Conservation (phyloP, 176 grass and related monocot species). For the Neostapfia colusana region DNA sequence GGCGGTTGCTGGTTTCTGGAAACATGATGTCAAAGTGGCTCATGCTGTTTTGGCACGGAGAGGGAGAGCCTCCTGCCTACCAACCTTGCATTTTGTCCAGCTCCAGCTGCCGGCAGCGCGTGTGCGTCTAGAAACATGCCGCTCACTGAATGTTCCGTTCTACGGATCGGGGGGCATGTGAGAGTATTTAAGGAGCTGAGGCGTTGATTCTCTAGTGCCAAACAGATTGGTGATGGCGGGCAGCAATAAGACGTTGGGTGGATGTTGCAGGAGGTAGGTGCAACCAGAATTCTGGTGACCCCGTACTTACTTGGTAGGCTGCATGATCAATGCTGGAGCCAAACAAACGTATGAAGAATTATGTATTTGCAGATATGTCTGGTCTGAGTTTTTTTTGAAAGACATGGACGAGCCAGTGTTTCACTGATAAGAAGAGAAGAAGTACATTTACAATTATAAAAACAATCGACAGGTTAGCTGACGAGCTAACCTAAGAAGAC, state of each 20-base stretch:
- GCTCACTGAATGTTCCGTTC: too few species aligned
- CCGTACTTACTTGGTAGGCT: not conserved
- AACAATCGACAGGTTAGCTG: too few species aligned
- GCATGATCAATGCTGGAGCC: not conserved
- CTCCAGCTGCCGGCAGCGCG: not conserved
- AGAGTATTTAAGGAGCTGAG: too few species aligned
- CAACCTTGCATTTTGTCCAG: constrained; percentile 1
- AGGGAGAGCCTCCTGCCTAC: not conserved
- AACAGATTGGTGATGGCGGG: not conserved
- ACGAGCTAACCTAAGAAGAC: too few species aligned
- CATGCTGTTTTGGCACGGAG: not conserved
- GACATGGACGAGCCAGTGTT: too few species aligned
- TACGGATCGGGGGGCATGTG: too few species aligned
- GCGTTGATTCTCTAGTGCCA: constrained; percentile 5
- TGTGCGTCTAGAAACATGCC: constrained; percentile 9
- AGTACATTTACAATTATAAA: too few species aligned
- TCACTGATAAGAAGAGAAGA: too few species aligned
- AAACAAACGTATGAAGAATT: not conserved
- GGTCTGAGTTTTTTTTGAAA: not conserved
- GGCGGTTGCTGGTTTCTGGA: not conserved
- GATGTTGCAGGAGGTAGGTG: constrained; percentile 11
- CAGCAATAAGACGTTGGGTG: constrained; percentile 2
- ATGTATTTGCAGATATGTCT: not conserved
- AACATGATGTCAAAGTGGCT: not conserved
- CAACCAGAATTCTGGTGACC: constrained; percentile 36